phyloP scores from a whole-genome alignment of 192 early-diverging fungal genomes.

The Chytriomyces sp. region DNA sequence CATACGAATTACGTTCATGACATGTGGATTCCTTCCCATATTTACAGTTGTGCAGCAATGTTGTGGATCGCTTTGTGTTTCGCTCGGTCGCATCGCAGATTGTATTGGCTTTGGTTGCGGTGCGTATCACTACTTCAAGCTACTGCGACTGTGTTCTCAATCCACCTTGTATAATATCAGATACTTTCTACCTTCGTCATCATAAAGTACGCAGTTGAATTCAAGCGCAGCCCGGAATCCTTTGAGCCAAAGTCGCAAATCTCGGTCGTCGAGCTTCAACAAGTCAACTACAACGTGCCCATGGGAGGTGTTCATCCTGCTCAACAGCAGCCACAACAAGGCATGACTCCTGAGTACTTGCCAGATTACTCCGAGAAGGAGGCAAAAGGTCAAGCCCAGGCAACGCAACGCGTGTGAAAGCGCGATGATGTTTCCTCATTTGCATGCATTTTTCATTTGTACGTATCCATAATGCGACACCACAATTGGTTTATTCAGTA shows the following conservation, averaged over 20 bases:
- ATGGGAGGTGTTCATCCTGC: neutral
- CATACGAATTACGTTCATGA: neutral
- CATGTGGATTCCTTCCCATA: neutral
- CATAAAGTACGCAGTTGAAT: neutral
- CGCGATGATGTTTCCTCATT: too few relatives aligned
- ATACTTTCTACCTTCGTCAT: neutral
- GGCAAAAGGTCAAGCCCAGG: neutral
- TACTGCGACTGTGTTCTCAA: neutral
- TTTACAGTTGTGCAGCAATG: neutral
- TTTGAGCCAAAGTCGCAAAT: neutral
- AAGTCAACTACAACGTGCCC: neutral
- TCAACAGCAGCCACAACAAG: neutral
- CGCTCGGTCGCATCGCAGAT: neutral
- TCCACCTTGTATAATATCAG: neutral
- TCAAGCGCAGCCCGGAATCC: neutral
- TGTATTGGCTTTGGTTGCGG: neutral
- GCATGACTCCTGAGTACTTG: neutral
- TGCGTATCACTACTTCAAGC: neutral
- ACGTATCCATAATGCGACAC: too few relatives aligned
- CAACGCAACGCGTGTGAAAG: neutral
- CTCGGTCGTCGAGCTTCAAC: neutral
- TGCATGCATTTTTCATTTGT: too few relatives aligned
- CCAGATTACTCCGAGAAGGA: neutral
- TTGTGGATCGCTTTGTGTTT: neutral
- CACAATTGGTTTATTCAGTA: too few relatives aligned